phyloP scores from a whole-genome alignment of 768 basidiomycete species.

The Chalciporus pseudorubinellus region DNA sequence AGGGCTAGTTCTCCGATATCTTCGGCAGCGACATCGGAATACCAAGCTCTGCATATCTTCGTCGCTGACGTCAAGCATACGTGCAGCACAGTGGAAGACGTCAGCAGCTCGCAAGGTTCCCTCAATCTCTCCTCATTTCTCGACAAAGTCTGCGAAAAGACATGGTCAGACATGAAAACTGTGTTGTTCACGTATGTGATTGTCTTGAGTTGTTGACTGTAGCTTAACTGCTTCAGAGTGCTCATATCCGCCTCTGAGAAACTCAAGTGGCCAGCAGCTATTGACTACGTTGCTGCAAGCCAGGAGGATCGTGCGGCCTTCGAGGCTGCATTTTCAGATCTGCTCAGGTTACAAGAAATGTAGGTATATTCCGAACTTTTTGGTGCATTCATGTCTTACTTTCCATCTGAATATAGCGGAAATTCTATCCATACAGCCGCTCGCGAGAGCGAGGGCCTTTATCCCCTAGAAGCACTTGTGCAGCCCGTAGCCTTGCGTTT shows the following conservation, averaged over 20 bases:
- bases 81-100: slow-evolving; percentile 46
- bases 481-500: slow-evolving; percentile 84
- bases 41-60: slow-evolving; percentile 61
- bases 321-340: slow-evolving; percentile 72
- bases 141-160: slow-evolving; percentile 57
- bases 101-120: slow-evolving; percentile 42
- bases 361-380: slow-evolving; percentile 38
- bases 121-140: slow-evolving; percentile 65
- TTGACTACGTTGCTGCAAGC: slow-evolving; percentile 58
- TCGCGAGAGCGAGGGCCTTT: slow-evolving; percentile 51
- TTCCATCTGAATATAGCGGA: slow-evolving; percentile 40
- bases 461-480: slow-evolving; percentile 81
- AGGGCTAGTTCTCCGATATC: slow-evolving; percentile 40
- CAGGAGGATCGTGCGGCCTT: slow-evolving; percentile 59
- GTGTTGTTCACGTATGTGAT: slow-evolving; percentile 57
- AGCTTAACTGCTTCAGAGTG: slow-evolving; percentile 40
- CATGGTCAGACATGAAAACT: slow-evolving; percentile 76
- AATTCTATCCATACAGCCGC: slow-evolving; percentile 40
- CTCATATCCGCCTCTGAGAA: slow-evolving; percentile 66
- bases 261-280: slow-evolving; percentile 80
- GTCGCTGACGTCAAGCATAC: slow-evolving; percentile 46
- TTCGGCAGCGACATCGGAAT: slow-evolving; percentile 48
- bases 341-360: slow-evolving; percentile 78
- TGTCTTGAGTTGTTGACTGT: neutral
- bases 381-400: slow-evolving; percentile 3